Evolutionary conservation across 257 asterid species (phyloP), one percentile per base, ranked within the genome.

Genomic region (Sherardia arvensis): DNA sequence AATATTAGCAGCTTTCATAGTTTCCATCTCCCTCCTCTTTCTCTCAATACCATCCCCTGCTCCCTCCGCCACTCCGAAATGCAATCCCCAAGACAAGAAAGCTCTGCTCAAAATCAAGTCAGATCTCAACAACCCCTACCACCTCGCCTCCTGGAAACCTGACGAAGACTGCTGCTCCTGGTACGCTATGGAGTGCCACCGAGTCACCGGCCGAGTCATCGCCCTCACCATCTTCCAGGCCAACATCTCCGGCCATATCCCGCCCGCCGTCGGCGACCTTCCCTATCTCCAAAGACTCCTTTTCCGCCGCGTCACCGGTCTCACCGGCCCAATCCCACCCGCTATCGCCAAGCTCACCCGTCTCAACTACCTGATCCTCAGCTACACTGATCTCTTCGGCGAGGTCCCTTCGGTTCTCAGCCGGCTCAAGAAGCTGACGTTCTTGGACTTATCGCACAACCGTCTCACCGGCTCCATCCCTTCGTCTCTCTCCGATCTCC

Each of bases 71-170:
- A 51, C 3, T 2, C 22, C 53, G 64, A 78, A 69, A 30, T 80
- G 95, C 73, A 65, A 87, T 66, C 82, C 90, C 34, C 69, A 79
- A 12, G 95, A 87, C 80, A 85, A 83, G 58, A 70, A 73, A 18
- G 85, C 62, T 49, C 87, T 87, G 17, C 66, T 83, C 10, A 47
- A 78, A 56, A 79, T 87, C 80, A 83, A 85, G 71, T 53, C 76
- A 34, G 84, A 68, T 54, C 64, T 85, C 8, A 67, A 73, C 71
- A 79, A 78, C n/a, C 87, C 88, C 30, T 74, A 78, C 70, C 70
- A 40, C 9, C 49, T 85, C 20, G 74, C 79, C 72, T 73, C 95
- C 0, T 87, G 91, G 88, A 43, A 75, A 18, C 80, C 91, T 1
- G 32, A 78, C 1, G 43, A 69, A 45, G 91, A 85, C 20, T 87